These are phyloP conservation scores for Termitomyces sp. DNA, from an alignment of 768 basidiomycete genomes.

Conservation along the genomic window DNA sequence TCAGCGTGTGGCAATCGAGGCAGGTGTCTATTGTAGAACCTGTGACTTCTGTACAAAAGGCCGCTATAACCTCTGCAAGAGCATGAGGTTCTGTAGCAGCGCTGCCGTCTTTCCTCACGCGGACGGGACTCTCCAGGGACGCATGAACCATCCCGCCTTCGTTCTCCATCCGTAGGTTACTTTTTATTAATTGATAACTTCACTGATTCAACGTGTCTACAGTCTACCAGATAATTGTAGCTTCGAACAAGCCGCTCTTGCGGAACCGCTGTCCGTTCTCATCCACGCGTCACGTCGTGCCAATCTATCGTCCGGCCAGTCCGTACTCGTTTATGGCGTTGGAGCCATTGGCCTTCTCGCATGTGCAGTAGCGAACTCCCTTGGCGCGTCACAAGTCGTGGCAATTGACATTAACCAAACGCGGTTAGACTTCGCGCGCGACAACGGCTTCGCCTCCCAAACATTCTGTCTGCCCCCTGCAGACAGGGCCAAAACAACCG, in stretches of 20 bases:
- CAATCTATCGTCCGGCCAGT: conserved; percentile 46
- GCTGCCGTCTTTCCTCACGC: conserved; percentile 92
- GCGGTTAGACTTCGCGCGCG: conserved; percentile 74
- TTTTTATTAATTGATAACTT: conserved; percentile 6
- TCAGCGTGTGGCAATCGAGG: conserved; percentile 91
- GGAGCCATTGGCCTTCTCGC: conserved; percentile 93
- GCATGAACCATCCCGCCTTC: conserved; percentile 86
- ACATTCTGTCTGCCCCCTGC: conserved; percentile 59
- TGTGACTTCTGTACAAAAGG: conserved; percentile 70
- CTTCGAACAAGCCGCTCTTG: conserved; percentile 81
- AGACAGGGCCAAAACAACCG: conserved; percentile 47
- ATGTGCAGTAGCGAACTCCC: conserved; percentile 70
- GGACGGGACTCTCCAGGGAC: conserved; percentile 86
- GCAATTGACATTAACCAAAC: conserved; percentile 83
- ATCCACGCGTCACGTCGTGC: conserved; percentile 58
- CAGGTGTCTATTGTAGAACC: conserved; percentile 81
- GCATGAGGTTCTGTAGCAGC: conserved; percentile 84
- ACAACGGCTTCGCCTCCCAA: conserved; percentile 72
- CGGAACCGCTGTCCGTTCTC: conserved; percentile 92
- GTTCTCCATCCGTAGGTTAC: conserved; percentile 80
- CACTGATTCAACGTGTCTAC: neutral
- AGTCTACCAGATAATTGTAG: conserved; percentile 75
- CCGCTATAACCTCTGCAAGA: conserved; percentile 91
- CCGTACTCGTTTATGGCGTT: conserved; percentile 86
- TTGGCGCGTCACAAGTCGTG: conserved; percentile 69